Conservation (phyloP, 805 yeast genomes). For the Candida nitratophila region DNA sequence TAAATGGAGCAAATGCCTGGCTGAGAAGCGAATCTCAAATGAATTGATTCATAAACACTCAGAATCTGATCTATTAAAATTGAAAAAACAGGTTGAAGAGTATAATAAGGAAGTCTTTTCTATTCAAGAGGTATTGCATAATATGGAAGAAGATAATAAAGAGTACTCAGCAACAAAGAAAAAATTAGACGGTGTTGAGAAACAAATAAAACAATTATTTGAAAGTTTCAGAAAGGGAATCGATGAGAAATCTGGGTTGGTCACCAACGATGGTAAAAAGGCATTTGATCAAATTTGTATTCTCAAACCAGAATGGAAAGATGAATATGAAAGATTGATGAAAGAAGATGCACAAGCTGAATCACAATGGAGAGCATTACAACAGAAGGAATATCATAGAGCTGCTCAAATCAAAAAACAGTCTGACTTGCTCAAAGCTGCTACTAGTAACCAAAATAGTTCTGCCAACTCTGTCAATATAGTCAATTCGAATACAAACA, state of each 20-base stretch:
- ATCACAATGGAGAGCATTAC: constrained; percentile 32
- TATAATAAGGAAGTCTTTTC: constrained; percentile 21
- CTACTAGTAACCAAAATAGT: constrained; percentile 2
- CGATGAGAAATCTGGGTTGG: constrained; percentile 22
- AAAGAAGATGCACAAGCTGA: constrained; percentile 27
- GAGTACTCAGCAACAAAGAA: constrained; percentile 19
- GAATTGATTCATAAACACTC: constrained; percentile 9
- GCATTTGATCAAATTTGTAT: constrained; percentile 14
- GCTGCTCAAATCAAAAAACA: constrained; percentile 20
- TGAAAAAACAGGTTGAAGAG: constrained; percentile 16
- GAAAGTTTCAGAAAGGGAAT: constrained; percentile 14
- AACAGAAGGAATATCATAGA: constrained; percentile 27
- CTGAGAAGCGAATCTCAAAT: constrained; percentile 14
- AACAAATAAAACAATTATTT: constrained; percentile 17
- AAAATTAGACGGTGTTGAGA: constrained; percentile 17
- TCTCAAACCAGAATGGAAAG: constrained; percentile 25
- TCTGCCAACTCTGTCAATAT: not conserved
- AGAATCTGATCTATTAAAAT: constrained; percentile 12
- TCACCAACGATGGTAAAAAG: constrained; percentile 20
- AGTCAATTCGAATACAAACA: not conserved
- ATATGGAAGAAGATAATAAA: constrained; percentile 26
- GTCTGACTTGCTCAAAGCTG: constrained; percentile 8
- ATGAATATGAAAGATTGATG: constrained; percentile 21
- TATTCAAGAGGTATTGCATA: constrained; percentile 20
- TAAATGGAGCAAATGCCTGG: constrained; percentile 25